Evolutionary conservation across 1,284 basidiomycete genomes (phyloP).

Genomic region (Apiotrichum montevideense): DNA sequence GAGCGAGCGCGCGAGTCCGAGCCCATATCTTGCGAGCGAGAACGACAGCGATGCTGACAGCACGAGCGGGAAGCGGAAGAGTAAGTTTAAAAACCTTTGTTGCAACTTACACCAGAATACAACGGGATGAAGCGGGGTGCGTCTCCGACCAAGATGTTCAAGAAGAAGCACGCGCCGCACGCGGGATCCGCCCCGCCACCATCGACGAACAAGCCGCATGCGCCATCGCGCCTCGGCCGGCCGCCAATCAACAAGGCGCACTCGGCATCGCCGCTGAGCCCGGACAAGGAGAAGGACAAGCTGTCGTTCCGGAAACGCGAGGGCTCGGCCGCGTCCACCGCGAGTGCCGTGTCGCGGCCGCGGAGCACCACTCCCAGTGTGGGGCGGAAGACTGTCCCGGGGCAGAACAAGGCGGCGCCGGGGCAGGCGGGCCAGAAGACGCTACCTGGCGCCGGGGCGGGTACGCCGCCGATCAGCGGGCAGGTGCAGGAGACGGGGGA

Average conservation of each 20-base stretch:
- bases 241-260: constrained; percentile 14
- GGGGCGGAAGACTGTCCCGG: background rate
- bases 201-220: constrained; percentile 6
- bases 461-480: constrained; percentile 1
- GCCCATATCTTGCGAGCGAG: constrained; percentile 29
- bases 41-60: constrained; percentile 21
- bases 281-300: background rate
- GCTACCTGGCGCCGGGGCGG: background rate
- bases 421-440: background rate
- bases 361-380: background rate
- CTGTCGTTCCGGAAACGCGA: background rate
- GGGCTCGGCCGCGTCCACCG: background rate
- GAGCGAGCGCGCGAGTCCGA: constrained; percentile 35
- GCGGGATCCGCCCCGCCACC: constrained; percentile 10
- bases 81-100: constrained; percentile 5
- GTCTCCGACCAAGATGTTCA: constrained; percentile 13
- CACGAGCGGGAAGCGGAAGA: constrained; percentile 17
- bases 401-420: background rate
- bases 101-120: constrained; percentile 30
- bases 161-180: constrained; percentile 13
- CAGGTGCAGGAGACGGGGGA: constrained; percentile 4
- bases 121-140: constrained; percentile 11
- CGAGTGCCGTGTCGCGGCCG: background rate
- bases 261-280: constrained; percentile 3
- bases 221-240: constrained; percentile 9